Conservation (phyloP, 2,329 filamentous ascomycete genomes). For the Hymenoscyphus repandus region DNA sequence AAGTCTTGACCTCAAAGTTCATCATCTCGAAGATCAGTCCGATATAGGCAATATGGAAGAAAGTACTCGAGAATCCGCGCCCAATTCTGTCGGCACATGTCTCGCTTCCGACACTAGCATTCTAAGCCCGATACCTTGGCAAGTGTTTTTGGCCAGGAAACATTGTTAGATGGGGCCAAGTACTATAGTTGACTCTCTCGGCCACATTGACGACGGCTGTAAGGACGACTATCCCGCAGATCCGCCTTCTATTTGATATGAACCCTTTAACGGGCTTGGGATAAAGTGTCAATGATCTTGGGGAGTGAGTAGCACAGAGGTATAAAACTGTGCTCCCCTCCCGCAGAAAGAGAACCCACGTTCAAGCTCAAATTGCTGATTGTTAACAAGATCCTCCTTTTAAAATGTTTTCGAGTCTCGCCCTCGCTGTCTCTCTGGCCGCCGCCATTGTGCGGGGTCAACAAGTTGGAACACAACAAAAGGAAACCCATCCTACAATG, state of each 20-base stretch:
- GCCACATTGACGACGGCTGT: slow-evolving; percentile 10
- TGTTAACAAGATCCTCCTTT: neutral
- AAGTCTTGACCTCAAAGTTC: neutral
- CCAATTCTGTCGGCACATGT: slow-evolving; percentile 3
- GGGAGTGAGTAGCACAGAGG: neutral
- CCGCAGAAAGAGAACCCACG: neutral
- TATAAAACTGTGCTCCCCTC: neutral
- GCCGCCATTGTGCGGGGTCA: slow-evolving; percentile 38
- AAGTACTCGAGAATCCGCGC: neutral
- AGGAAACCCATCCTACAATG: slow-evolving; percentile 48
- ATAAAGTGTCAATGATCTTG: neutral
- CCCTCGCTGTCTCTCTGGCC: slow-evolving; percentile 38
- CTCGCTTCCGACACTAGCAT: neutral
- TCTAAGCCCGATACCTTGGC: neutral
- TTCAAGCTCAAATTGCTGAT: neutral
- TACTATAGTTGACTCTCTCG: neutral
- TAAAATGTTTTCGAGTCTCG: slow-evolving; percentile 29
- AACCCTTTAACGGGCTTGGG: neutral
- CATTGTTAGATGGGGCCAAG: neutral
- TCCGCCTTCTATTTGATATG: slow-evolving; percentile 3
- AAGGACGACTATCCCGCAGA: slow-evolving; percentile 9
- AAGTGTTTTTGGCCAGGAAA: neutral
- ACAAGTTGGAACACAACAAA: slow-evolving; percentile 40
- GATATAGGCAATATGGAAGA: slow-evolving; percentile 13
- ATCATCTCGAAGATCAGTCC: neutral